Evolutionary conservation across 2,329 filamentous ascomycete species (phyloP).

Genomic region (Paecilomyces fulvus): DNA sequence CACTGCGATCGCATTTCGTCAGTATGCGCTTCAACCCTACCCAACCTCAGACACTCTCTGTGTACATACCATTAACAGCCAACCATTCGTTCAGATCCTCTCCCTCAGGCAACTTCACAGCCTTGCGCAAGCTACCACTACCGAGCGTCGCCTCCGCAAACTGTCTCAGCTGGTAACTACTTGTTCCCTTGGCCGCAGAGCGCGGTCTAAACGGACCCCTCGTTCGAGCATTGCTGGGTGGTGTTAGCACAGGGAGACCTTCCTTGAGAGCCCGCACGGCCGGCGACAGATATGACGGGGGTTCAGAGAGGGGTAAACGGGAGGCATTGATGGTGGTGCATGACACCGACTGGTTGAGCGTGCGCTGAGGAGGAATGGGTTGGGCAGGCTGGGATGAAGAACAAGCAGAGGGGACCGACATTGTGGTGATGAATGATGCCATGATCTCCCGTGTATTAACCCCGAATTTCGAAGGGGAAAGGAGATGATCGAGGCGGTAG

Average conservation of each 20-base stretch:
- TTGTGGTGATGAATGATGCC: constrained; percentile 74
- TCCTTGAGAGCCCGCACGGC: constrained; percentile 28
- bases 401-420: constrained; percentile 51
- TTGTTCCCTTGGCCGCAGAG: constrained; percentile 74
- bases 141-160: constrained; percentile 97
- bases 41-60: not conserved
- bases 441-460: constrained; percentile 34
- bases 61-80: constrained; percentile 76
- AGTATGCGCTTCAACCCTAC: constrained; percentile 12
- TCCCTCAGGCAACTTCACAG: constrained; percentile 92
- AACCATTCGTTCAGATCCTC: constrained; percentile 98
- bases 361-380: constrained; percentile 12
- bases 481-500: not conserved
- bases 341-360: constrained; percentile 18
- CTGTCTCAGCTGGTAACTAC: constrained; percentile 87
- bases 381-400: constrained; percentile 18
- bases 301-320: constrained; percentile 18
- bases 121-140: constrained; percentile 88
- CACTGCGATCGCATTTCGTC: constrained; percentile 48
- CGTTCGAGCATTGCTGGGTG: constrained; percentile 69
- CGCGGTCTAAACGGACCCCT: constrained; percentile 88
- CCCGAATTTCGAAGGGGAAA: not conserved
- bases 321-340: constrained; percentile 24
- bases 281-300: constrained; percentile 29
- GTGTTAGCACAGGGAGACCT: constrained; percentile 32